Base-by-base conservation (phyloP, 2,329 filamentous ascomycete genomes). In the Knufia petricola region DNA sequence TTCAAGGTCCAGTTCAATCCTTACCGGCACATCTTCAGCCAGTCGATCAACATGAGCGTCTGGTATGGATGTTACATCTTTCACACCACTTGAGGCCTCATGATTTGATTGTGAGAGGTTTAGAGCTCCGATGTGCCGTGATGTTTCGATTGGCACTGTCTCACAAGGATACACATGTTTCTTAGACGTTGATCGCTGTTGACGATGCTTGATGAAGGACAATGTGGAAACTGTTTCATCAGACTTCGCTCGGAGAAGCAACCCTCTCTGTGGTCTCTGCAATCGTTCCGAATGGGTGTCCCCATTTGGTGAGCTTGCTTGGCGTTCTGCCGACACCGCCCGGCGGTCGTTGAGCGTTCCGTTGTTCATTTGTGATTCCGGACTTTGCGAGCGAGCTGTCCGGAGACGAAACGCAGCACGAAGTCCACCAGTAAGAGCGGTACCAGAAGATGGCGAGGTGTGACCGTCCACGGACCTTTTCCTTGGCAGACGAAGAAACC, bases 141-240 rank as follows among this genome's bases (percentile, higher is more conserved):
- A 19, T 23, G 8, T 12, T 13, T 37, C 58, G 20, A 64, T 52
- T 10, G 60, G 62, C 4, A 66, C 52, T 9, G 58, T 60, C 38
- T 54, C 60, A 31, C 54, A 58, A 3, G 60, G 51, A 6, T 61
- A 61, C 1, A 58, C 55, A 12, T 52, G 52, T 38, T 63, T 61
- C 2, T 31, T 13, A 10, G 32, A 53, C 7, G 52, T 59, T 12
- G 61, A 60, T 32, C 63, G 64, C 48, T 64, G 53, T 24, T 63
- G 61, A 19, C 67, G 64, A 40, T 68, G 65, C 46, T 63, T 60
- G 46, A 64, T 63, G 32, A 69, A 66, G 3, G 66, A 64, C 4
- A 63, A 51, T 1, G 45, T 48, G 8, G 45, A 36, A 17, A 40
- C 6, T 28, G 37, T 19, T 7, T 48, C 37, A 7, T 48, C 45